These are phyloP conservation scores for Podospora didyma DNA, from an alignment of 495 filamentous ascomycete genomes.

Conservation along the genomic window DNA sequence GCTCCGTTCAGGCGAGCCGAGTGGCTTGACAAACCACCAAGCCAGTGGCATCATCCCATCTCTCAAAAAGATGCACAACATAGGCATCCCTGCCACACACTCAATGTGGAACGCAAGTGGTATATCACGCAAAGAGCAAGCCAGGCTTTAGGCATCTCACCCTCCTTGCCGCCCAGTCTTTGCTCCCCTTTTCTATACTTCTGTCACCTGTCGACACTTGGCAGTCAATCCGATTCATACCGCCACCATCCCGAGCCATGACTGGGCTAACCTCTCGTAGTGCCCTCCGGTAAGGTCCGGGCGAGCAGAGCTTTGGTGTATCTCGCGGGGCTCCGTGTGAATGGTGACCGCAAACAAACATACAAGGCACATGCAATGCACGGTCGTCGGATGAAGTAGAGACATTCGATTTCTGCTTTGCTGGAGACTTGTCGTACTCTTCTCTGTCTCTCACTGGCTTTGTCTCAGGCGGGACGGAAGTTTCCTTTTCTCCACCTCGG, in stretches of 20 bases:
- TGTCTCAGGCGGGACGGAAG: conserved; percentile 11
- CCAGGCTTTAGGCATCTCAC: no score
- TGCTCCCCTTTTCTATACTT: no score
- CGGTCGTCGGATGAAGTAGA: not conserved
- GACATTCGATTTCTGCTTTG: not conserved
- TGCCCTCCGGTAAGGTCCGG: no score
- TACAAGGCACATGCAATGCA: not conserved
- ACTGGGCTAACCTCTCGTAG: no score
- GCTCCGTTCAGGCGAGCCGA: not conserved
- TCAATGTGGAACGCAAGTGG: not conserved
- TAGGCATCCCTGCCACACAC: not conserved
- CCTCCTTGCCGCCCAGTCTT: no score
- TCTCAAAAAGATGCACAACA: conserved; percentile 3
- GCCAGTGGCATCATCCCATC: not conserved
- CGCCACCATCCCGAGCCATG: no score
- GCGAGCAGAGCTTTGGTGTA: no score
- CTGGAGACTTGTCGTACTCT: not conserved
- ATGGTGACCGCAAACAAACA: no score
- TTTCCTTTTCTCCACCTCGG: conserved; percentile 3
- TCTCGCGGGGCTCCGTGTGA: no score
- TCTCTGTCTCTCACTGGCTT: not conserved
- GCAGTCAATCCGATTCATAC: no score
- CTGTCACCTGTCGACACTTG: no score
- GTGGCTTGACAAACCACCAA: conserved; percentile 6
- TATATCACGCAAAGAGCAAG: not conserved